Conservation (phyloP, 768 basidiomycete genomes). For the Lentinula sp. region DNA sequence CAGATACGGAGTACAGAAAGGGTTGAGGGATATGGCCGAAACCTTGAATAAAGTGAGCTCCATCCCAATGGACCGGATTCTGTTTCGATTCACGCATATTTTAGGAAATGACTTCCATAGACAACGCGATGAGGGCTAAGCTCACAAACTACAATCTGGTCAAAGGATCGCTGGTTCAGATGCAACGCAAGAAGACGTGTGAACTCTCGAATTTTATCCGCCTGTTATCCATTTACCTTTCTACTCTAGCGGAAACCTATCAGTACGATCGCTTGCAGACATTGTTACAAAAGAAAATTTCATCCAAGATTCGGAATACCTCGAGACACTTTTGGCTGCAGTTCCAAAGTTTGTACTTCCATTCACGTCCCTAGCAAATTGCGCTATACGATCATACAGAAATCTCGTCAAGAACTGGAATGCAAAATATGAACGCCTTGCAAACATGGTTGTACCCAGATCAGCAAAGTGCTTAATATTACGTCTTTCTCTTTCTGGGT, state of each 20-base stretch:
- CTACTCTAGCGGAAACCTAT: slow-evolving; percentile 80
- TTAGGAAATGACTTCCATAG: slow-evolving; percentile 92
- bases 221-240: not conserved
- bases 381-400: slow-evolving; percentile 37
- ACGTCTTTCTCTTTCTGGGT: not conserved
- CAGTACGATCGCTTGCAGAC: slow-evolving; percentile 80
- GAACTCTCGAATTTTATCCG: not conserved
- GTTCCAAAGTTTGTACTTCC: slow-evolving; percentile 74
- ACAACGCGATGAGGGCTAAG: slow-evolving; percentile 90
- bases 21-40: slow-evolving; percentile 82
- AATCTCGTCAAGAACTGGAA: slow-evolving; percentile 82
- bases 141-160: slow-evolving; percentile 88
- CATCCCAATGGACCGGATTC: not conserved
- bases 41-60: slow-evolving; percentile 69
- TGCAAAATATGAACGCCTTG: slow-evolving; percentile 79
- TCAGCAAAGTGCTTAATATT: slow-evolving; percentile 66
- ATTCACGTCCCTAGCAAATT: slow-evolving; percentile 13
- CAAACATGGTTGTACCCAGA: slow-evolving; percentile 88
- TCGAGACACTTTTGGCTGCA: slow-evolving; percentile 89
- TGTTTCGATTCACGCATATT: not conserved
- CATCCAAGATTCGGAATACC: slow-evolving; percentile 85
- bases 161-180: slow-evolving; percentile 85
- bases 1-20: slow-evolving; percentile 79
- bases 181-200: slow-evolving; percentile 94
- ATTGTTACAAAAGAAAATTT: slow-evolving; percentile 79